Evolutionary conservation across 2,329 filamentous ascomycete genomes (phyloP).

Genomic region (Apiospora koreana): DNA sequence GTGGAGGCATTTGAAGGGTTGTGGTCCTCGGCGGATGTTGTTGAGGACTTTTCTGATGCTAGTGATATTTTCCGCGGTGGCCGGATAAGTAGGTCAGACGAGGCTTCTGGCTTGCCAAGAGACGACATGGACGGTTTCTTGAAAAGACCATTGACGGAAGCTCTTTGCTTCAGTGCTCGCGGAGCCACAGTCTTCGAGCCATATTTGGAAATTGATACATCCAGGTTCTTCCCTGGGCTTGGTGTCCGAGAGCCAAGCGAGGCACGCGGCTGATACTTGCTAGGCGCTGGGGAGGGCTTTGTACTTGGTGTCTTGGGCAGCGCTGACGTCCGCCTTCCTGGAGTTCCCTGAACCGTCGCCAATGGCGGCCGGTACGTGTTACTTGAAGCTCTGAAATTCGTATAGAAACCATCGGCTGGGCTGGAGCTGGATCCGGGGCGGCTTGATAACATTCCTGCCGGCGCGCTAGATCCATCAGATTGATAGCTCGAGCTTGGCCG

Average conservation of each 20-base stretch:
- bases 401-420: constrained; percentile 40
- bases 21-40: constrained; percentile 37
- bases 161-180: constrained; percentile 49
- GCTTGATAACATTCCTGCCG: constrained; percentile 51
- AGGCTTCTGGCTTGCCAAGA: constrained; percentile 31
- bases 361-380: constrained; percentile 46
- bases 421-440: constrained; percentile 58
- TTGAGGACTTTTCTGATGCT: constrained; percentile 39
- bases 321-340: constrained; percentile 36
- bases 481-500: constrained; percentile 61
- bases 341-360: constrained; percentile 46
- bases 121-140: constrained; percentile 55
- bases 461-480: constrained; percentile 58
- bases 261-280: constrained; percentile 25
- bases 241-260: constrained; percentile 35
- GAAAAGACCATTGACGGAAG: constrained; percentile 55
- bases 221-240: constrained; percentile 40
- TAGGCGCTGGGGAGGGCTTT: constrained; percentile 24
- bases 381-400: constrained; percentile 45
- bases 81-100: constrained; percentile 27
- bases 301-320: constrained; percentile 37
- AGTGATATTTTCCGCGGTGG: constrained; percentile 40
- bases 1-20: constrained; percentile 37
- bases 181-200: constrained; percentile 49
- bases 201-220: constrained; percentile 36